Conservation (phyloP, 1,284 basidiomycete species). For the Amylostereum areolatum region DNA sequence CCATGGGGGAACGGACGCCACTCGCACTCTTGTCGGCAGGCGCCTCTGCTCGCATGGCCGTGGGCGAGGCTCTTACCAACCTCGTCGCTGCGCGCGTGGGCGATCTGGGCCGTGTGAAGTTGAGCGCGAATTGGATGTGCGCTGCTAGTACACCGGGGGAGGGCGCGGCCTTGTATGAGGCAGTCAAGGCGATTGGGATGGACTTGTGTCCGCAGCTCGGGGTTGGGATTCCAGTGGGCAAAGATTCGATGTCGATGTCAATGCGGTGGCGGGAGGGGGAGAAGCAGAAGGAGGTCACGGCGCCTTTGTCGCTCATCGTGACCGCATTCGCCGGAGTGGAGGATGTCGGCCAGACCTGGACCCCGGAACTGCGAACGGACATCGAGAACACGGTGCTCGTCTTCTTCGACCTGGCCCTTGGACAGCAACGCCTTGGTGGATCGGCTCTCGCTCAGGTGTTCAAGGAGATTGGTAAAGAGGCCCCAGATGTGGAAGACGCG, state of each 20-base stretch:
- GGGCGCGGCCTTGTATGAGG: constrained; percentile 87
- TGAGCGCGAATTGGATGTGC: constrained; percentile 99
- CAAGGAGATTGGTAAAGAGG: constrained; percentile 84
- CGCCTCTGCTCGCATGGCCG: constrained; percentile 93
- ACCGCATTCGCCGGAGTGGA: constrained; percentile 92
- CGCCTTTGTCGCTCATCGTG: constrained; percentile 89
- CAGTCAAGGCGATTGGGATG: constrained; percentile 89
- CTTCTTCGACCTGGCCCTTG: constrained; percentile 85
- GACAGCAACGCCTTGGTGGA: constrained; percentile 87
- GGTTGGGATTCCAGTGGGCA: constrained; percentile 94
- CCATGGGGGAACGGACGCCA: constrained; percentile 95
- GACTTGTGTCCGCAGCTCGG: constrained; percentile 95
- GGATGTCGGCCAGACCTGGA: constrained; percentile 85
- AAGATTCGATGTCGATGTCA: constrained; percentile 99
- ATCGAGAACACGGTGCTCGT: constrained; percentile 70
- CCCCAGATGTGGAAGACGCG: constrained; percentile 86
- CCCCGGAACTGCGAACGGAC: constrained; percentile 78
- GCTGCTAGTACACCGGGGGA: constrained; percentile 90
- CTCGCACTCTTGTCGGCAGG: constrained; percentile 83
- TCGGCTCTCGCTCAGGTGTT: constrained; percentile 95
- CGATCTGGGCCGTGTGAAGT: constrained; percentile 74
- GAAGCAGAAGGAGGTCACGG: constrained; percentile 73
- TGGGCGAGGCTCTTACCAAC: constrained; percentile 93
- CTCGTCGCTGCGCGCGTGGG: constrained; percentile 79
- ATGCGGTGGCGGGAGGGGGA: constrained; percentile 84